Conservation (phyloP, 345 rosid genomes). For the Sapria himalayana region DNA sequence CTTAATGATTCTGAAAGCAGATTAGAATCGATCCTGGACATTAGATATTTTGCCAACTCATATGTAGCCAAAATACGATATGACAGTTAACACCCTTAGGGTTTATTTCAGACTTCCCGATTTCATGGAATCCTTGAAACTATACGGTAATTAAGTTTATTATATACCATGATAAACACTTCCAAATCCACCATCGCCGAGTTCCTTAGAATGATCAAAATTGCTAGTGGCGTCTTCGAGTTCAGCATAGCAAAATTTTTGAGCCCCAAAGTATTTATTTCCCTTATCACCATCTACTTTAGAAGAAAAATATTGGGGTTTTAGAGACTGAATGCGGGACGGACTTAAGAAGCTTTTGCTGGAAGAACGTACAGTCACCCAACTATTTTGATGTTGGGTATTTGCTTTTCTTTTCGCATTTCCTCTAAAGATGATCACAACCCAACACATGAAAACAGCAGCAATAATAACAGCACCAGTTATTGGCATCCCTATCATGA, state of each 20-base stretch:
- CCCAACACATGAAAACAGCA: slow-evolving; percentile 9
- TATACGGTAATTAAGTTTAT: too few species aligned
- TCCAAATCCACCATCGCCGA: slow-evolving; percentile 90
- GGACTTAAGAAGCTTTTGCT: slow-evolving; percentile 23
- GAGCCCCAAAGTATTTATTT: slow-evolving; percentile 47
- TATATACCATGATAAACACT: slow-evolving; percentile 77
- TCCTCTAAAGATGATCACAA: slow-evolving; percentile 10
- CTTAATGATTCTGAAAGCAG: too few species aligned
- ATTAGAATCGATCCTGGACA: too few species aligned
- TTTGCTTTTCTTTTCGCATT: slow-evolving; percentile 16
- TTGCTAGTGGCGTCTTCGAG: slow-evolving; percentile 68
- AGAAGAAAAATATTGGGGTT: slow-evolving; percentile 25
- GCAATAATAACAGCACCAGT: slow-evolving; percentile 12
- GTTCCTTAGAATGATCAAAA: slow-evolving; percentile 49
- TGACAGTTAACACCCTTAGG: too few species aligned
- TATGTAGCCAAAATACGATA: too few species aligned
- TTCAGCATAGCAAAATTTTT: slow-evolving; percentile 44
- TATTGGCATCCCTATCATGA: slow-evolving; percentile 16
- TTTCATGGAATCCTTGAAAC: too few species aligned
- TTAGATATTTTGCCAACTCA: too few species aligned
- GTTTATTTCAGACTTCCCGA: too few species aligned
- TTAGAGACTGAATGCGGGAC: slow-evolving; percentile 20
- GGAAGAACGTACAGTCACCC: slow-evolving; percentile 21
- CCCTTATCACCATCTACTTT: slow-evolving; percentile 24
- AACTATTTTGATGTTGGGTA: slow-evolving; percentile 17